Base-by-base conservation (phyloP, 371 early-diverging fungal genomes). In the Syncephalastrum monosporum region DNA sequence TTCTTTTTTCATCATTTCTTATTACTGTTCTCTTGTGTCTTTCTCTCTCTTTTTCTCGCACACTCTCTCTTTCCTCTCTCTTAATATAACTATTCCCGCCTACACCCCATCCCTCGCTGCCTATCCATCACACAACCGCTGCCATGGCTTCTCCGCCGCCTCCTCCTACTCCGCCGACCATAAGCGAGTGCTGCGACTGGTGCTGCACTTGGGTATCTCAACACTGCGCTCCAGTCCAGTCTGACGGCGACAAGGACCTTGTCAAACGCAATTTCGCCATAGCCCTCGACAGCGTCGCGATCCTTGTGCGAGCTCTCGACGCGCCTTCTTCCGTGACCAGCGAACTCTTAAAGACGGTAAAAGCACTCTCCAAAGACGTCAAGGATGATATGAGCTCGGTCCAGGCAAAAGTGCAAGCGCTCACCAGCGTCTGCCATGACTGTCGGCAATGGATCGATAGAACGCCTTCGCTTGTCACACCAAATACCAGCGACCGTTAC, bases 101-200 rank as follows among this genome's bases (percentile, higher is more conserved):
- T 52, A n/a, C 27, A 23, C 13, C 5, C 27, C 12, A 5, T 8
- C 10, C 10, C 10, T 10, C 38, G 38, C 38, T 3, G 13, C 25
- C 15, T 50, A 23, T 29, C 50, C 27, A 12, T 23, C 50, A 19
- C 21, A 19, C 21, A 16, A 46, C 16, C 46, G 21, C 21, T 13
- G 16, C 19, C 8, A 52, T 52, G 16, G 16, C 19, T 41, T 29
- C 12, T 42, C 6, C 33, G 45, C 41, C 55, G 19, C 50, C 47
- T 29, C 60, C 50, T 60, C 50, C 47, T 29, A 57, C 50, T 60
- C 50, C 65, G 13, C 65, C 65, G 15, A 60, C 65, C 8, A 54
- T 60, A 29, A 27, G 45, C 23, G 65, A 65, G 57, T 65, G 65
- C 44, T 59, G 59, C 54, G 60, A 56, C 14, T 60, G 60, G 65